Evolutionary conservation across 23 red algal genomes (phyloP), one percentile per base, ranked within the genome.

Genomic region (Agarophyton chilense): DNA sequence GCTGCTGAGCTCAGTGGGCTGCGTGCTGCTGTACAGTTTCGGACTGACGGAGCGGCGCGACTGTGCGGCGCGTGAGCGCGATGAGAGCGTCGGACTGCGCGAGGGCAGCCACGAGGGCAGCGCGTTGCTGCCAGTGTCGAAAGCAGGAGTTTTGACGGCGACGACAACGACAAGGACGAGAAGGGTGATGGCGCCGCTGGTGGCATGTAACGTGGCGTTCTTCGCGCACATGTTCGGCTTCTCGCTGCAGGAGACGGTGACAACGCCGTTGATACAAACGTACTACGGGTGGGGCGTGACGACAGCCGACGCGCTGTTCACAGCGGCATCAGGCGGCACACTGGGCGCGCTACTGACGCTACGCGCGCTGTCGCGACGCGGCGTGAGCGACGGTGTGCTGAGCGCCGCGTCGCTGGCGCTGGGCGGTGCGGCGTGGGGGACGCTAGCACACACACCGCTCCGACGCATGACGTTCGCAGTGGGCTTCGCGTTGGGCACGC

Each of bases 161-260:
- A 28, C 22, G n/a, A n/a, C n/a, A n/a, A n/a, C n/a, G n/a, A n/a
- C n/a, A n/a, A n/a, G n/a, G n/a, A n/a, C n/a, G n/a, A n/a, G n/a
- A n/a, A n/a, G n/a, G 55, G 22, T 28, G 22, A 2, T 58, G 22
- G 16, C 29, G 2, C 66, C 42, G 26, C 7, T 94, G 8, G 50
- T 46, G 57, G 74, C 76, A 17, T 83, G 77, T 46, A 94, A 94
- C 51, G 21, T 86, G 7, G 81, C 60, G 4, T 94, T 94, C 72
- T 73, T 77, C 35, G 81, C 65, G 21, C 91, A 94, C 46, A 86
- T 94, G 47, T 94, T 94, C 70, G 91, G 91, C n/a, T 94, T 94
- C 44, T 81, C 91, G 17, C 45, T 94, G 43, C 91, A 94, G 60
- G 82, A 94, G 56, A 94, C 82, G 10, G 49, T 94, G 16, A 94